Base-by-base conservation (phyloP, 768 basidiomycete species). In the Kwoniella botswanensis region DNA sequence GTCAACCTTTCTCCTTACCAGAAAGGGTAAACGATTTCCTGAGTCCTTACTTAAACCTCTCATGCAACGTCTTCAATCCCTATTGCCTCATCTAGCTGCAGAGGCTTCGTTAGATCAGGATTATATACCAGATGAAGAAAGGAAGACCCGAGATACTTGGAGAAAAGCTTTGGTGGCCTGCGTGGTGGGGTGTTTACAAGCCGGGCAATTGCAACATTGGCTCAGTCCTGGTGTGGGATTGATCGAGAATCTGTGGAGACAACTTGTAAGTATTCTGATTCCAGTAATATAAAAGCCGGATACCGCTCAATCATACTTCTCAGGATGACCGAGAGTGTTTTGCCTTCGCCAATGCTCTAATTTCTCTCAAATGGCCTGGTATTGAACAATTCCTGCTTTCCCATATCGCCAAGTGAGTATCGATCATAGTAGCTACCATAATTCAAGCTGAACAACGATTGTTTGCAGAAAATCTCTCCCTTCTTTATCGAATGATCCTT, bases 371-470 rank as follows among this genome's bases (percentile, higher is more conserved):
- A 43, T 83, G 82, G 81, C 64, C 71, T 29, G 82, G 81, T 7
- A 71, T 82, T 50, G 82, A 83, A 65, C 82, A 83, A 53, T 83
- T 83, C 75, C 50, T 83, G 6, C 65, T 83, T 6, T 73, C 80
- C 12, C 80, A 81, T 52, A 65, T 83, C 21, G 79, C 78, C 4
- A 76, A 74, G 78, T 80, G 44, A 70, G 77, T 44, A 5, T 55
- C 63, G 22, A 35, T 35, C 29, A 42, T 67, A 9, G 13, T 59
- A n/a, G n/a, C 13, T 35, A 59, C 9, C 11, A 53, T 11, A 50
- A 15, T 41, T 68, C 7, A 67, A 62, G 50, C 21, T 61, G 42
- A 42, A 9, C 13, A 42, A 9, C 13, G 10, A n/a, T 24, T 9
- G 21, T 53, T n/a, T 18, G 43, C 70, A 79, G 76, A 58, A 70